Percentiles rank a stretch among this genome's conserved stretches.
These are phyloP conservation scores for Pascua sp. DNA, from an alignment of 1,284 basidiomycete genomes.

Conservation along the genomic window DNA sequence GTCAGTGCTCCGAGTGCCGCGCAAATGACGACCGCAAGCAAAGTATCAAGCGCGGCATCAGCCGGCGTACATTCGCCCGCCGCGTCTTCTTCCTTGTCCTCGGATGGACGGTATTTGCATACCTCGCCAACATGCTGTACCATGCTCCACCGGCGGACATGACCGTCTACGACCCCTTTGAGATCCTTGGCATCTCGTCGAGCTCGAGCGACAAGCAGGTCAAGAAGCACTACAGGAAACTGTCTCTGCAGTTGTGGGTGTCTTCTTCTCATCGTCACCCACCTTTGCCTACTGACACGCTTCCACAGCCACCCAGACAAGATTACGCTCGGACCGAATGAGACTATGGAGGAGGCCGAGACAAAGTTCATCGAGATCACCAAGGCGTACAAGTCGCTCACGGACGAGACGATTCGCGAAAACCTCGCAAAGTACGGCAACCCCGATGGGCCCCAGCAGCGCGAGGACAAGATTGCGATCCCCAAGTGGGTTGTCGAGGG, in stretches of 20 bases:
- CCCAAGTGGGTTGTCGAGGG: conserved; percentile 92
- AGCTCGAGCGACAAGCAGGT: conserved; percentile 84
- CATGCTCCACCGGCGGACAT: conserved; percentile 58
- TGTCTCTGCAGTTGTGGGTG: conserved; percentile 81
- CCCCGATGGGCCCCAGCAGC: conserved; percentile 92
- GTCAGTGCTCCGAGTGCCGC: conserved; percentile 32
- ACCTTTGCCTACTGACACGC: not conserved
- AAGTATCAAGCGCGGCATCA: conserved; percentile 49
- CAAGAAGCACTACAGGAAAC: conserved; percentile 91
- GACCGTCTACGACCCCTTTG: conserved; percentile 88
- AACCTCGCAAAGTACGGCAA: conserved; percentile 92
- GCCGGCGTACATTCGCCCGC: conserved; percentile 30
- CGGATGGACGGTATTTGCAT: conserved; percentile 74
- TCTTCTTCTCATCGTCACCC: too few relatives aligned
- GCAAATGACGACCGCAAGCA: conserved; percentile 15
- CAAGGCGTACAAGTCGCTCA: conserved; percentile 97
- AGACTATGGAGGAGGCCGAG: conserved; percentile 86
- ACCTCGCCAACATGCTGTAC: conserved; percentile 65
- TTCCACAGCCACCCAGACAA: conserved; percentile 88
- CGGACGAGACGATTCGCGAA: conserved; percentile 86
- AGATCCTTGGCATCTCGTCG: conserved; percentile 76
- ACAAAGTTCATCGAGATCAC: conserved; percentile 88
- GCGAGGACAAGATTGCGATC: conserved; percentile 92
- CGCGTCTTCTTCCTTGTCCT: conserved; percentile 59
- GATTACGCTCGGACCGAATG: conserved; percentile 73